These are phyloP conservation scores for Pinus albicaulis DNA, from an alignment of 75 land plant species.

Conservation along the genomic window DNA sequence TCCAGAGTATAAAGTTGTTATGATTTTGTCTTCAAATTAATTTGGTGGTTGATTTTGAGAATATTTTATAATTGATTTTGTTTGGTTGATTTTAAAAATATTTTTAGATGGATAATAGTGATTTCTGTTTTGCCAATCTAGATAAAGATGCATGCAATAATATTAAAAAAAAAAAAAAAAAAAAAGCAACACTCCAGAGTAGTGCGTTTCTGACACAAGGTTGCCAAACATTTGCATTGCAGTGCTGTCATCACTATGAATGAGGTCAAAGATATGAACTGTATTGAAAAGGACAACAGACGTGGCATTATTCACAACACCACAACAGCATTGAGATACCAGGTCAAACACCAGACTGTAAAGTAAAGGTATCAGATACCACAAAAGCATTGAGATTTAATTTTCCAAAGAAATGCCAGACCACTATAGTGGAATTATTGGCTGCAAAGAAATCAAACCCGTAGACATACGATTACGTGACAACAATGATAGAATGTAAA, in stretches of 20 bases:
- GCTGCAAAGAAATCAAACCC: background rate
- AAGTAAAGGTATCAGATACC: constrained; percentile 48
- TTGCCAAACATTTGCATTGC: too few relatives aligned
- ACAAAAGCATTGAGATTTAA: constrained; percentile 11
- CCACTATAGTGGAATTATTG: background rate
- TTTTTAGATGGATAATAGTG: too few relatives aligned
- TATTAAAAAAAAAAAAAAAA: too few relatives aligned
- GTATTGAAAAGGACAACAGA: too few relatives aligned
- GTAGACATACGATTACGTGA: background rate
- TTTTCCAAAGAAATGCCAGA: constrained; percentile 1
- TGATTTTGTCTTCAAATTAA: constrained; percentile 43
- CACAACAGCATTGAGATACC: too few relatives aligned
- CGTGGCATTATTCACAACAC: too few relatives aligned
- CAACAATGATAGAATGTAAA: background rate
- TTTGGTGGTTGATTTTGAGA: background rate
- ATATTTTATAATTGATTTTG: constrained; percentile 40
- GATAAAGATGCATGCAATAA: too few relatives aligned
- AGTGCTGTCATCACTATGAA: too few relatives aligned
- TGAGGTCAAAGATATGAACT: too few relatives aligned
- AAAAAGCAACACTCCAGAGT: too few relatives aligned
- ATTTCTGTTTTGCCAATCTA: too few relatives aligned
- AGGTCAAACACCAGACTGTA: constrained; percentile 93
- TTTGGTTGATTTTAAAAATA: too few relatives aligned
- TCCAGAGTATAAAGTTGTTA: constrained; percentile 77
- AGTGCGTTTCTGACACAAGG: constrained; percentile 68